Percentiles rank a stretch among this genome's conserved stretches.
Conservation (phyloP, 768 basidiomycete genomes). For the Arthromyces matolae region DNA sequence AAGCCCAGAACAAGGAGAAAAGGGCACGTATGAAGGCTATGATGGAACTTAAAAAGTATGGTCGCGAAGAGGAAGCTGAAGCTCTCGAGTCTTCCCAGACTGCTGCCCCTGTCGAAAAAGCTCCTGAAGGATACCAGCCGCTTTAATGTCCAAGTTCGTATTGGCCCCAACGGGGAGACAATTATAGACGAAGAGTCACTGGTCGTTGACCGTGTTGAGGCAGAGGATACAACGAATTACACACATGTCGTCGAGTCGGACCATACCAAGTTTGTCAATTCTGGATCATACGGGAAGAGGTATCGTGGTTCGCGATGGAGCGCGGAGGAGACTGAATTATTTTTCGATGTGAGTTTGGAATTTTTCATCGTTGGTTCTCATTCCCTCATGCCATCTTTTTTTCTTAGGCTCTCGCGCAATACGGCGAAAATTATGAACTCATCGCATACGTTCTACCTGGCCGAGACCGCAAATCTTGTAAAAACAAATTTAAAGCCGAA, state of each 20-base stretch:
- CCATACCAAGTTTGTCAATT: slow-evolving; percentile 81
- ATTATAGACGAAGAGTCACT: slow-evolving; percentile 84
- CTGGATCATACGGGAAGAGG: slow-evolving; percentile 75
- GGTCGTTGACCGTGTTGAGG: slow-evolving; percentile 72
- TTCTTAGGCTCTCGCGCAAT: slow-evolving; percentile 82
- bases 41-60: slow-evolving; percentile 77
- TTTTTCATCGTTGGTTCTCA: neutral
- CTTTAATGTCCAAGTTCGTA: slow-evolving; percentile 82
- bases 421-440: slow-evolving; percentile 90
- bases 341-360: slow-evolving; percentile 66
- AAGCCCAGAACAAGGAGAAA: slow-evolving; percentile 62
- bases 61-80: slow-evolving; percentile 46
- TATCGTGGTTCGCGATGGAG: slow-evolving; percentile 84
- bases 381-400: slow-evolving; percentile 2
- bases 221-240: slow-evolving; percentile 64
- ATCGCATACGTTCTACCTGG: slow-evolving; percentile 84
- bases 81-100: slow-evolving; percentile 17
- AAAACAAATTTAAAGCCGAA: slow-evolving; percentile 90
- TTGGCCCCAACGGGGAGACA: slow-evolving; percentile 83
- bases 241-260: slow-evolving; percentile 82
- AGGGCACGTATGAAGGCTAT: slow-evolving; percentile 55
- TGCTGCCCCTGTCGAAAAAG: slow-evolving; percentile 17
- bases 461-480: slow-evolving; percentile 84
- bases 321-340: slow-evolving; percentile 84
- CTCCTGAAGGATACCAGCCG: slow-evolving; percentile 46